These are phyloP conservation scores for Stephania yunnanensis DNA, from an alignment of 164 flowering plant genomes.

Conservation along the genomic window DNA sequence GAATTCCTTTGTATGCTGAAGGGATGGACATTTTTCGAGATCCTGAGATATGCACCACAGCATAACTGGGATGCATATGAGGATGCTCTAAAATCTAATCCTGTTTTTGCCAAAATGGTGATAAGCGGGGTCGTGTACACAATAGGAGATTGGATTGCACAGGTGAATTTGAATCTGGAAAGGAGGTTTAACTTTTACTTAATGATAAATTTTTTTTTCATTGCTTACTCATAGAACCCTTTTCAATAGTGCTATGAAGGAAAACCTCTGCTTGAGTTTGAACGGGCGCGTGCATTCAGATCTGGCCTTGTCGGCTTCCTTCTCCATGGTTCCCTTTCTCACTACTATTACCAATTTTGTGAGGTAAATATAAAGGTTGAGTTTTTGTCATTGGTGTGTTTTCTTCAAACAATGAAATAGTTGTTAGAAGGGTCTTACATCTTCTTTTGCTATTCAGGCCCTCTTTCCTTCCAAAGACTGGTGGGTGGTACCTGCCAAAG, in stretches of 20 bases:
- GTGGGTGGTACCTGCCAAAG: slow-evolving; percentile 98
- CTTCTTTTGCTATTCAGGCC: slow-evolving; percentile 36
- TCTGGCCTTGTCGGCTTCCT: slow-evolving; percentile 83
- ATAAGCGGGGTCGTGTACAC: slow-evolving; percentile 83
- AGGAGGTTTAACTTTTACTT: neutral
- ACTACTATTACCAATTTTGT: slow-evolving; percentile 72
- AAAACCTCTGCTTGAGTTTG: slow-evolving; percentile 73
- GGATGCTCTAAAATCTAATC: slow-evolving; percentile 71
- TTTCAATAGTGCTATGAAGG: slow-evolving; percentile 68
- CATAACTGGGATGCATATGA: slow-evolving; percentile 85
- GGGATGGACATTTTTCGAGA: slow-evolving; percentile 84
- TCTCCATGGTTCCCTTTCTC: slow-evolving; percentile 84
- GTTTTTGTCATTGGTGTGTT: neutral
- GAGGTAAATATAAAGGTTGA: slow-evolving; percentile 38
- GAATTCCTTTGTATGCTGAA: slow-evolving; percentile 11
- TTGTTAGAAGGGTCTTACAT: slow-evolving; percentile 18
- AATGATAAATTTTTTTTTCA: neutral
- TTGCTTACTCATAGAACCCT: neutral
- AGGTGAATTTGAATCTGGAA: slow-evolving; percentile 27
- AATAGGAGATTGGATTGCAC: slow-evolving; percentile 90
- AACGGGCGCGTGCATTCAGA: slow-evolving; percentile 62
- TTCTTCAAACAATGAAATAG: neutral
- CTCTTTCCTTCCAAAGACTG: slow-evolving; percentile 83
- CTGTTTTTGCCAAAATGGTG: slow-evolving; percentile 78
- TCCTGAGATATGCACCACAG: slow-evolving; percentile 63